Percentiles rank a stretch among this genome's conserved stretches.
Conservation (phyloP, 805 yeast genomes). For the Wickerhamomyces bovis region DNA sequence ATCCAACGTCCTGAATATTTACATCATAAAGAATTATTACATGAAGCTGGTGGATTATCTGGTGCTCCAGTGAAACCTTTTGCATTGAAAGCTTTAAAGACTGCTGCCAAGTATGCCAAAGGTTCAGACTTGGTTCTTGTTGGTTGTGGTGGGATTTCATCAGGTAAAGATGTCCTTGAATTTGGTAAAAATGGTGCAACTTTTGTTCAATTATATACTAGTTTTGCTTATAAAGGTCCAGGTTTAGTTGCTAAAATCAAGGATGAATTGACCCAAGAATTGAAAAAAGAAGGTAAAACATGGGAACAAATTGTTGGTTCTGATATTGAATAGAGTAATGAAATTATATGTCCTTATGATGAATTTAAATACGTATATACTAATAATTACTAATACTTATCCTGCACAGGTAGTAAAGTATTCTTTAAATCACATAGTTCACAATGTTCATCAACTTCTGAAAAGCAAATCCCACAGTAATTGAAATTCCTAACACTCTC, state of each 20-base stretch:
- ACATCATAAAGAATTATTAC: slow-evolving; percentile 40
- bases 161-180: slow-evolving; percentile 84
- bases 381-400: too few relatives aligned
- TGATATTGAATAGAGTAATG: slow-evolving; percentile 30
- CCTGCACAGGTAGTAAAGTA: too few relatives aligned
- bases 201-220: slow-evolving; percentile 81
- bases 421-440: too few relatives aligned
- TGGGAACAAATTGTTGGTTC: slow-evolving; percentile 78
- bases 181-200: slow-evolving; percentile 92
- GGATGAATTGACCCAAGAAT: slow-evolving; percentile 50
- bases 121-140: slow-evolving; percentile 67
- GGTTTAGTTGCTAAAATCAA: slow-evolving; percentile 64
- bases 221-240: slow-evolving; percentile 91
- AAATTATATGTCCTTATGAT: background rate
- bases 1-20: slow-evolving; percentile 69
- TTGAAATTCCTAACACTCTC: too few relatives aligned
- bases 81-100: slow-evolving; percentile 62
- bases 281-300: slow-evolving; percentile 68
- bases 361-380: too few relatives aligned
- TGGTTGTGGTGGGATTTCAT: slow-evolving; percentile 93
- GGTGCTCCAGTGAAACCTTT: slow-evolving; percentile 88
- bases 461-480: too few relatives aligned
- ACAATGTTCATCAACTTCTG: too few relatives aligned
- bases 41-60: slow-evolving; percentile 81
- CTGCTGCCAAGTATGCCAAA: slow-evolving; percentile 71